Conservation (phyloP, 352 stramenopile species). For the Halophytophthora polymorphica region DNA sequence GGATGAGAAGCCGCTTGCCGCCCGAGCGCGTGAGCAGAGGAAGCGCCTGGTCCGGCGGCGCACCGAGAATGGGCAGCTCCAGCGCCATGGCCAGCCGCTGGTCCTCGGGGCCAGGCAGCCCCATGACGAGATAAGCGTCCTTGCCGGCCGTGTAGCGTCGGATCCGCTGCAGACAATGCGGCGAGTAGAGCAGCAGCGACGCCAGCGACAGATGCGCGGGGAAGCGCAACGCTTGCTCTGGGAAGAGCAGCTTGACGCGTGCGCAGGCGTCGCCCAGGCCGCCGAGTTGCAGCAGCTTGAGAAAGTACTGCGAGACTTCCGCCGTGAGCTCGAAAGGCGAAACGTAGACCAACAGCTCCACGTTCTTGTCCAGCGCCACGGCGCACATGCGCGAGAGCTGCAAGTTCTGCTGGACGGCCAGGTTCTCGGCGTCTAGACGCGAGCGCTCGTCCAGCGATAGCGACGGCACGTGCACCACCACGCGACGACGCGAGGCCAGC, state of each 20-base stretch:
- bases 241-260: constrained; percentile 80
- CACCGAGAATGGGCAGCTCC: constrained; percentile 71
- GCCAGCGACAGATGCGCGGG: constrained; percentile 80
- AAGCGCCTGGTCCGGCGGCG: constrained; percentile 39
- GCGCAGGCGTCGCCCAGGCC: constrained; percentile 50
- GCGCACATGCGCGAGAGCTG: constrained; percentile 76
- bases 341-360: constrained; percentile 89
- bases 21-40: constrained; percentile 76
- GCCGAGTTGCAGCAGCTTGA: constrained; percentile 83
- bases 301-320: constrained; percentile 77
- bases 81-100: constrained; percentile 74
- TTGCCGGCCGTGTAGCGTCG: constrained; percentile 48
- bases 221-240: constrained; percentile 80
- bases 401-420: constrained; percentile 76
- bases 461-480: constrained; percentile 83
- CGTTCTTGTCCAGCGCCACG: constrained; percentile 57
- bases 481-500: constrained; percentile 44
- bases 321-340: constrained; percentile 72
- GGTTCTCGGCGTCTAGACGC: constrained; percentile 64
- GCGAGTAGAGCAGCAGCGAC: constrained; percentile 81
- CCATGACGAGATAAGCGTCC: constrained; percentile 77
- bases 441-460: constrained; percentile 69
- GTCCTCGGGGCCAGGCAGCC: constrained; percentile 74
- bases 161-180: constrained; percentile 72
- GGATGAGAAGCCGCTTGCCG: constrained; percentile 76